Base-by-base conservation (phyloP, 1,284 basidiomycete genomes). In the Ceratobasidium sp. region DNA sequence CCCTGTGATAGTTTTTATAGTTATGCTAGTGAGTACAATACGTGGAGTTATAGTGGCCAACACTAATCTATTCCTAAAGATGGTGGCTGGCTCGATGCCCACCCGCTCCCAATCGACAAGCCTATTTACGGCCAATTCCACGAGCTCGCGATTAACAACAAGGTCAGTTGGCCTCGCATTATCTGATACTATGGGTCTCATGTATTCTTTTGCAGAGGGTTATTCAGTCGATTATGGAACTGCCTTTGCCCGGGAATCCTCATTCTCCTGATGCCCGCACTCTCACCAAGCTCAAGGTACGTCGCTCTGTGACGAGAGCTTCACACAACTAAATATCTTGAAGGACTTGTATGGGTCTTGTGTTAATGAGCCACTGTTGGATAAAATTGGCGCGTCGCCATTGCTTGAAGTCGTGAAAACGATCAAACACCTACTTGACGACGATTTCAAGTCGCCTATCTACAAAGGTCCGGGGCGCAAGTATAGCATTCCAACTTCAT, bases 1-100 rank as follows among this genome's bases (percentile, higher is more conserved):
- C 97, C 97, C 0, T 99, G 97, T 85, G 94, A 98, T 81, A 93
- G 97, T 85, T 99, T 99, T 84, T 98, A 97, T 84, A 89, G 93
- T 80, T 99, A 93, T 85, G 91, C 95, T 20, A 95, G 94, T 95
- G 82, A 82, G 91, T 88, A 16, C 12, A 20, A 55, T 80, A n/a
- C 5, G 81, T 79, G 8, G 79, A 81, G 70, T 81, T 66, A 44
- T 27, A 23, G 8, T 30, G 30, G 20, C 4, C n/a, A n/a, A 33
- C 35, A 55, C 67, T 69, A 3, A 69, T 23, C 20, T 27, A 23
- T 38, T 41, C 77, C 80, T 71, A 55, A 77, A 83, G 84, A 86
- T 81, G 94, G 94, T 30, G 95, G 95, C 33, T 98, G 96, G 96
- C 87, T 93, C 35, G 89, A 89, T 68, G 85, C 87, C 0, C 91